Base-by-base conservation (phyloP, 2,329 filamentous ascomycete species). In the Botrytis galanthina region DNA sequence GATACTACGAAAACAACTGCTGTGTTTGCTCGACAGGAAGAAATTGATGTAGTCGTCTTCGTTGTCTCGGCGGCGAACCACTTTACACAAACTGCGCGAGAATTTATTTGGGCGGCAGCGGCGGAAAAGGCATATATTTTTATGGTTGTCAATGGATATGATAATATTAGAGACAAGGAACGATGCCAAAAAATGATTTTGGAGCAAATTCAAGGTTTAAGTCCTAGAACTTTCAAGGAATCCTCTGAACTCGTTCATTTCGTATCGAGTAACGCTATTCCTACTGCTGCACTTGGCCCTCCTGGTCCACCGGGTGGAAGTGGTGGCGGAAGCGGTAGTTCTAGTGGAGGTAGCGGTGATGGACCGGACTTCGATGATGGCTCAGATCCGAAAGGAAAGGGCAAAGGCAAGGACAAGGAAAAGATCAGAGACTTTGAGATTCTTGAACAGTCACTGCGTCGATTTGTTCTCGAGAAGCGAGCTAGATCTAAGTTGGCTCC, bases 81-180 rank as follows among this genome's bases (percentile, higher is more conserved):
- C 83, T 98, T 99, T 81, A 99, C 96, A 0, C 90, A 97, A 72
- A 97, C 96, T 0, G 95, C 96, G n/a, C 97, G 93, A 83, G 96
- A 99, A 79, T 99, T 99, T 80, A 97, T 99, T 75, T 93, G 93
- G 86, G 95, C 95, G 69, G 96, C 96, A 2, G 96, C 96, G 0
- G 90, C 95, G 59, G 96, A 99, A 81, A 99, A 99, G 83, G 95
- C 96, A 0, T 99, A 99, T 81, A 95, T 99, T 75, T 99, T 99
- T 82, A 97, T 99, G 82, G 96, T 99, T 22, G 96, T 99, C 77
- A 99, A 99, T 81, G 95, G 95, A 29, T 99, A 94, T 79, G 96
- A 99, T 83, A 92, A 92, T 75, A 98, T 99, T 79, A 88, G 92
- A 76, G 95, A 98, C 82, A 96, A 98, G 84, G 87, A 93, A 74